A percentile compares a stretch with the other conserved stretches of the same genome.
Evolutionary conservation across 2,329 filamentous ascomycete species (phyloP).

Genomic region (Podosphaera leucotricha): DNA sequence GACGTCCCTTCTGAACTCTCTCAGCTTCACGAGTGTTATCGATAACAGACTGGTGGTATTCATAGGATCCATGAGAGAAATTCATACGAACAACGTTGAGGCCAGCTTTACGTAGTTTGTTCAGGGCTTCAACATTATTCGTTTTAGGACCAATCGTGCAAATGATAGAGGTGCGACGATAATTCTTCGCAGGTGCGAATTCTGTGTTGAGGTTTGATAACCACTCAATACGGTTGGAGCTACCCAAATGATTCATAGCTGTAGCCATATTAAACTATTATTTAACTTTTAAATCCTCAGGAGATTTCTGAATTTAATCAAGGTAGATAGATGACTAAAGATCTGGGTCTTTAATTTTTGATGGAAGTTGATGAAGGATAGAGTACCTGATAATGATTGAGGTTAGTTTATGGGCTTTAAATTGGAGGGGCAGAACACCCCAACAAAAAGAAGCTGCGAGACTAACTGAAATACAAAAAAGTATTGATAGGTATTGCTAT

Average conservation of each 20-base stretch:
- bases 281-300: too few relatives aligned
- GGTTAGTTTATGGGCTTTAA: too few relatives aligned
- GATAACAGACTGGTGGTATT: constrained; percentile 96
- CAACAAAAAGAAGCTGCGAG: too few relatives aligned
- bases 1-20: constrained; percentile 52
- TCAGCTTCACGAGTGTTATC: constrained; percentile 84
- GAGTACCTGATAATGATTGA: too few relatives aligned
- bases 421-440: too few relatives aligned
- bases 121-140: constrained; percentile 93
- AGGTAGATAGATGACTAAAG: too few relatives aligned
- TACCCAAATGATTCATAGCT: constrained; percentile 67
- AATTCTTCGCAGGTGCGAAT: constrained; percentile 63
- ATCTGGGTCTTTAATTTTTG: too few relatives aligned
- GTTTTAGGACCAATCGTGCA: constrained; percentile 99
- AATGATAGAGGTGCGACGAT: constrained; percentile 93
- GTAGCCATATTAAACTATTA: constrained; percentile 22
- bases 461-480: too few relatives aligned
- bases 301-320: too few relatives aligned
- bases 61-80: constrained; percentile 87
- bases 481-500: too few relatives aligned
- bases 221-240: constrained; percentile 45
- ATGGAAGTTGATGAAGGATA: too few relatives aligned
- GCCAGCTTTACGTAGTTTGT: constrained; percentile 69
- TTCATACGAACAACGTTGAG: constrained; percentile 99
- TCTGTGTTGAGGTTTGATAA: constrained; percentile 62